Conservation (phyloP, 345 rosid genomes). For the Sisymbrium irio region DNA sequence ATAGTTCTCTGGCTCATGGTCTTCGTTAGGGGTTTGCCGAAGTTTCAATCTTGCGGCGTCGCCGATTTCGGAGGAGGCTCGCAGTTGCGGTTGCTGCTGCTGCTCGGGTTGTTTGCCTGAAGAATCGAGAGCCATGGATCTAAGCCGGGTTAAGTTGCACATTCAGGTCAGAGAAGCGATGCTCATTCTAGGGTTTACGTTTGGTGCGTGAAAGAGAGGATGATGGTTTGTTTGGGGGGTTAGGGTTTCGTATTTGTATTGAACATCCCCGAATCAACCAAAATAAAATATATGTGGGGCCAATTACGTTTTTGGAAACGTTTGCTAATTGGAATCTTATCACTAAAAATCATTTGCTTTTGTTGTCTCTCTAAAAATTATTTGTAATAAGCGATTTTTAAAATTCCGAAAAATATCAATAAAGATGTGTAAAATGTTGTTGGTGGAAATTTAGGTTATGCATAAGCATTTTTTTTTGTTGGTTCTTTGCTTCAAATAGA, state of each 20-base stretch:
- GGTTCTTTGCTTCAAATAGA: neutral
- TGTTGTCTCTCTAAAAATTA: neutral
- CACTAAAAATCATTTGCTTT: neutral
- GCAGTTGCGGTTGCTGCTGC: constrained; percentile 22
- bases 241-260: constrained; percentile 33
- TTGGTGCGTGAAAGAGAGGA: constrained; percentile 28
- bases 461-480: neutral
- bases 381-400: neutral
- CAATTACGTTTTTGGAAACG: constrained; percentile 1
- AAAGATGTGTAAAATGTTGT: too few species aligned
- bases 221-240: constrained; percentile 40
- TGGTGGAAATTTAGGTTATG: neutral
- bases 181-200: constrained; percentile 36
- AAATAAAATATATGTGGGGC: constrained; percentile 14
- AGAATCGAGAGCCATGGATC: constrained; percentile 38
- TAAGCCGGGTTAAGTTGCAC: constrained; percentile 21
- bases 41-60: constrained; percentile 32
- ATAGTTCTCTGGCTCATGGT: constrained; percentile 75
- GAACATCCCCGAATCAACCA: neutral
- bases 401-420: neutral
- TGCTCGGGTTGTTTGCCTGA: constrained; percentile 29
- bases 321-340: neutral
- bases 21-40: constrained; percentile 52
- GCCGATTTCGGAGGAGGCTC: constrained; percentile 13
- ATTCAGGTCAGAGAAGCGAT: constrained; percentile 29